Conservation (phyloP, 2,329 filamentous ascomycete genomes). For the Colletotrichum limetticola region DNA sequence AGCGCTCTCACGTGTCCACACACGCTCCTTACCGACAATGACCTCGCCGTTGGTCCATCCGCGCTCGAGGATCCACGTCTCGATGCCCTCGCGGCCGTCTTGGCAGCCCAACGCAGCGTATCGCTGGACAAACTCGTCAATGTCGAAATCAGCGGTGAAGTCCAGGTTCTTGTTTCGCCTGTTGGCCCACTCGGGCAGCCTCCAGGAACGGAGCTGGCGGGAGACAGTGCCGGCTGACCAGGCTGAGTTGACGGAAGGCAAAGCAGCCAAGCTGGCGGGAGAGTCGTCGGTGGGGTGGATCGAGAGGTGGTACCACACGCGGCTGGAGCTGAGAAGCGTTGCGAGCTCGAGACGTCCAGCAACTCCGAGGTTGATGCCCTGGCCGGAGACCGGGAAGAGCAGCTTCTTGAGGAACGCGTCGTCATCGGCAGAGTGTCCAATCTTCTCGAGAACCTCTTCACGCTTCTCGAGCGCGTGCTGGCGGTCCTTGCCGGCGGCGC, state of each 20-base stretch:
- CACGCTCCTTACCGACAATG: constrained; percentile 86
- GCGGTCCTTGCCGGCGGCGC: constrained; percentile 74
- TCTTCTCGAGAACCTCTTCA: constrained; percentile 86
- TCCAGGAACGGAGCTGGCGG: constrained; percentile 91
- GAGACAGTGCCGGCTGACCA: constrained; percentile 97
- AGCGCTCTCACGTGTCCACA: constrained; percentile 93
- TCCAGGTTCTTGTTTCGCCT: constrained; percentile 90
- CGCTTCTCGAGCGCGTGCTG: constrained; percentile 84
- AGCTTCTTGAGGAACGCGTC: constrained; percentile 86
- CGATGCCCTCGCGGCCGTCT: constrained; percentile 90
- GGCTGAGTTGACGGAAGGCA: constrained; percentile 78
- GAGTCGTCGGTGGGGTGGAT: constrained; percentile 91
- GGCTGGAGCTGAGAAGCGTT: constrained; percentile 80
- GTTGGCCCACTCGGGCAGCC: constrained; percentile 96
- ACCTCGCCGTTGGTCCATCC: constrained; percentile 99
- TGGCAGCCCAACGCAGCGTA: constrained; percentile 87
- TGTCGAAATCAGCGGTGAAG: constrained; percentile 96
- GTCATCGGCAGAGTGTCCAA: constrained; percentile 82
- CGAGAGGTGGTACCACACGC: constrained; percentile 94
- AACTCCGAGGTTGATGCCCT: constrained; percentile 85
- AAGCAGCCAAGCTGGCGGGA: constrained; percentile 77
- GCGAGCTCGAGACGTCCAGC: constrained; percentile 83
- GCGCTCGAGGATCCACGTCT: constrained; percentile 92
- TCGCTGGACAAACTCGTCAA: constrained; percentile 88
- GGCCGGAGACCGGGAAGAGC: constrained; percentile 79